Base-by-base conservation (phyloP, 805 yeast species). In the Naumovozyma castellii region DNA sequence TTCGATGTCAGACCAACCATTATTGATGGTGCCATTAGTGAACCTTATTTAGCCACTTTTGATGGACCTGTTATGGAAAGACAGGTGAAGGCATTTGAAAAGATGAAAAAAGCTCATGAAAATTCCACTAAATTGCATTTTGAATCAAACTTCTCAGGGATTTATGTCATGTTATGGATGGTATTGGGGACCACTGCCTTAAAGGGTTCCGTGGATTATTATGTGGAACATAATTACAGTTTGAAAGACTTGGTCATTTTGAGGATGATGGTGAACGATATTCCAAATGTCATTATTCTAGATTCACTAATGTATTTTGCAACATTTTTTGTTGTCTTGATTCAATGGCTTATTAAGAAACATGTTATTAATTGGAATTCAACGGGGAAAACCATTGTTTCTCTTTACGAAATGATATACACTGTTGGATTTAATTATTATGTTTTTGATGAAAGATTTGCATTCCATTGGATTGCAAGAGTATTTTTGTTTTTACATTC, bases 391-490 rank as follows among this genome's bases (percentile, higher is more conserved):
- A 48, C 64, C 3, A 36, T 84, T 2, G 81, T 80, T 50, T 66
- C 75, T 5, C 33, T 72, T 34, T 75, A 64, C 52, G 94, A 87
- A 54, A 37, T 76, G 2, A 42, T 46, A 0, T 80, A 71, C 51
- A 56, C 85, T 9, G 38, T 61, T 8, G 69, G 73, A 41, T 84
- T 76, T 64, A 55, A 43, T 25, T 59, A 65, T 49, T 67, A 74
- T 50, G 75, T 86, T 4, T 72, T 77, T 19, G 62, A 68, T 22
- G 36, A 45, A 29, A 6, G 14, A n/a, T 41, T 57, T 25, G 46
- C 49, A 9, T 82, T 72, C 51, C 86, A 94, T 10, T 92, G 98
- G 98, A 83, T 88, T 37, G 95, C 86, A 2, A 78, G 79, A 54
- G 88, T 88, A 33, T 92, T 85, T 53, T 63, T 92, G 45, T 73